Percentiles rank a stretch among this genome's conserved stretches.
Conservation (phyloP, 192 early-diverging fungal genomes). For the Coemansia sp. region DNA sequence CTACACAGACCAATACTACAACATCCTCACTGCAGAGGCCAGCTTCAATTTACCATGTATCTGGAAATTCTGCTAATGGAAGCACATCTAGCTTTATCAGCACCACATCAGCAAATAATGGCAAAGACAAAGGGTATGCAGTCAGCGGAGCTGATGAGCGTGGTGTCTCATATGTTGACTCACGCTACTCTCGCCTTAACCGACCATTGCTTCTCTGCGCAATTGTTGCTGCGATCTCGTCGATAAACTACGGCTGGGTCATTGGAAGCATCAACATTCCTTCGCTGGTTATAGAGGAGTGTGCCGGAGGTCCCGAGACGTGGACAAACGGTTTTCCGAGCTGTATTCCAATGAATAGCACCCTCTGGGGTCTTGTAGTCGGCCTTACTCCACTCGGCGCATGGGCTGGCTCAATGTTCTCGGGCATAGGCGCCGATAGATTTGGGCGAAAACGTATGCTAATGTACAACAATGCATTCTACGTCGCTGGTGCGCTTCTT, state of each 20-base stretch:
- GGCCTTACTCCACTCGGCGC: constrained; percentile 68
- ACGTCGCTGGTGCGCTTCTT: constrained; percentile 61
- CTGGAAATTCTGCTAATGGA: not conserved
- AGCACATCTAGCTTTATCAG: constrained; percentile 23
- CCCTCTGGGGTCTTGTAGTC: constrained; percentile 60
- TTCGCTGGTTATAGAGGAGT: constrained; percentile 51
- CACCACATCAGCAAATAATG: constrained; percentile 21
- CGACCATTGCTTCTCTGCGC: constrained; percentile 35
- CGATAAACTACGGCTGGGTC: constrained; percentile 55
- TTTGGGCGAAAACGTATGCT: constrained; percentile 70
- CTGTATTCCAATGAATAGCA: constrained; percentile 70
- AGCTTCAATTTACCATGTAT: constrained; percentile 11
- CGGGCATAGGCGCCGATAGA: constrained; percentile 60
- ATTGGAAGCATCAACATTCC: constrained; percentile 59
- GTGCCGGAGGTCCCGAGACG: constrained; percentile 42
- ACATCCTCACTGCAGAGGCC: not conserved
- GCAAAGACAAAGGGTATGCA: not conserved
- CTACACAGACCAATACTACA: too few species aligned
- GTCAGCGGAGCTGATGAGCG: constrained; percentile 19
- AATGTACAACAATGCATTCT: constrained; percentile 66
- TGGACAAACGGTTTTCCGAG: constrained; percentile 55
- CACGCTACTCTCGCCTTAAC: constrained; percentile 33
- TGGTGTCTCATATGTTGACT: constrained; percentile 30
- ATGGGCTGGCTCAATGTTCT: constrained; percentile 71
- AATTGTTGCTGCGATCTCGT: constrained; percentile 39